phyloP scores from a whole-genome alignment of 306 rosid genomes.

The Begonia loranthoides region DNA sequence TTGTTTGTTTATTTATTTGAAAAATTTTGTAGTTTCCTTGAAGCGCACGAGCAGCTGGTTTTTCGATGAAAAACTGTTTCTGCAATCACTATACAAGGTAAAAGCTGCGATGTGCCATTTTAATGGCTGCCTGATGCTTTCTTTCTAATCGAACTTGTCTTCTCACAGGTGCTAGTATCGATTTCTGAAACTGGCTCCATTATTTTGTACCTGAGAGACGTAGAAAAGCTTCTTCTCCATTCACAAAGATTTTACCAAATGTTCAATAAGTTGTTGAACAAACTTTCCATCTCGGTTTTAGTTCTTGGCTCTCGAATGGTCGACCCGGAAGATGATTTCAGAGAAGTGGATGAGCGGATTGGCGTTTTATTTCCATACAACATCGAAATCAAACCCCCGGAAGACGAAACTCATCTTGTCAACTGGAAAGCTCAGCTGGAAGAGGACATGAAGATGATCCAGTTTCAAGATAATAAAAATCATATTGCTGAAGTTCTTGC shows the following conservation, averaged over 20 bases:
- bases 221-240: conserved; percentile 56
- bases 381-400: conserved; percentile 50
- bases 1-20: conserved; percentile 13
- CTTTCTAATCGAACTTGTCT: neutral
- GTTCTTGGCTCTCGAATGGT: conserved; percentile 64
- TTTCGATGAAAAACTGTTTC: conserved; percentile 72
- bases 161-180: conserved; percentile 57
- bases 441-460: conserved; percentile 57
- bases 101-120: neutral
- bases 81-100: conserved; percentile 88
- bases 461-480: conserved; percentile 72
- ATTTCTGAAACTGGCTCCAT: conserved; percentile 57
- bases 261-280: conserved; percentile 53
- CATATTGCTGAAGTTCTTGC: conserved; percentile 84
- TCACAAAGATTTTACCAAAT: conserved; percentile 53
- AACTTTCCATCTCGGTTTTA: conserved; percentile 64
- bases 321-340: conserved; percentile 30
- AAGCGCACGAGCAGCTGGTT: conserved; percentile 53
- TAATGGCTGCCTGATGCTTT: conserved; percentile 4
- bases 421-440: conserved; percentile 64
- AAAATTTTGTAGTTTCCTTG: conserved; percentile 31
- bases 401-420: conserved; percentile 47
- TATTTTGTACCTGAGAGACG: conserved; percentile 73
- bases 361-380: conserved; percentile 49
- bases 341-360: conserved; percentile 48